Evolutionary conservation across 805 yeast species (phyloP), one percentile per base, ranked within the genome.

Genomic region (Candida coquimbonensis): DNA sequence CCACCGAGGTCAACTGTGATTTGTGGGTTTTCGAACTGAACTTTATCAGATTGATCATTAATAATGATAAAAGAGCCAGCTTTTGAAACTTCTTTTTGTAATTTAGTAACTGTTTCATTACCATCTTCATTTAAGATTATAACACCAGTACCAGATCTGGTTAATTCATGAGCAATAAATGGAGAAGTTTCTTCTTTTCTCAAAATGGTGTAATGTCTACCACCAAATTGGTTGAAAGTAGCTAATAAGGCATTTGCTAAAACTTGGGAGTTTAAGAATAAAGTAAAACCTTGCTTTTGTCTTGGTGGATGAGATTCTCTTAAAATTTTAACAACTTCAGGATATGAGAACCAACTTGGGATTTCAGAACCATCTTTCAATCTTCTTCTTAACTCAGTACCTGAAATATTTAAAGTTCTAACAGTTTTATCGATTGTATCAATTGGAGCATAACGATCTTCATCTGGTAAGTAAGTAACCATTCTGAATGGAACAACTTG

Each of bases 301-400:
- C 97, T 81, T 52, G 98, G 96, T 46, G 97, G 97, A 65, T 90
- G 90, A 39, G 90, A 79, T 58, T 87, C 91, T 64, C 98, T 83
- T 58, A 90, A 75, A 49, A 91, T 89, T 64, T 78, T 77, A 49
- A 91, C 98, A 44, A 91, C 96, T 67, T 90, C 97, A 4, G 96
- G 96, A 69, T 90, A 90, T 6, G 96, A 87, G 69, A 91, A 90
- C 98, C 98, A 90, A 63, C 80, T 93, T 52, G 98, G 98, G 56
- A 90, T 91, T 51, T 83, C 83, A 38, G 83, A 75, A 48, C 97
- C 97, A 50, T 82, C 84, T 70, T 81, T 82, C 63, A 90, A 78
- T 54, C 91, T 80, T 66, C 83, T 81, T 70, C 97, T 82, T 60
- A 91, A 78, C 69, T 90, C 96, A 31, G 98, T 90, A 59, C 98